Percentiles rank a stretch among this genome's conserved stretches.
Conservation (phyloP, 805 yeast genomes). For the Groenewaldozyma salmanticensis region DNA sequence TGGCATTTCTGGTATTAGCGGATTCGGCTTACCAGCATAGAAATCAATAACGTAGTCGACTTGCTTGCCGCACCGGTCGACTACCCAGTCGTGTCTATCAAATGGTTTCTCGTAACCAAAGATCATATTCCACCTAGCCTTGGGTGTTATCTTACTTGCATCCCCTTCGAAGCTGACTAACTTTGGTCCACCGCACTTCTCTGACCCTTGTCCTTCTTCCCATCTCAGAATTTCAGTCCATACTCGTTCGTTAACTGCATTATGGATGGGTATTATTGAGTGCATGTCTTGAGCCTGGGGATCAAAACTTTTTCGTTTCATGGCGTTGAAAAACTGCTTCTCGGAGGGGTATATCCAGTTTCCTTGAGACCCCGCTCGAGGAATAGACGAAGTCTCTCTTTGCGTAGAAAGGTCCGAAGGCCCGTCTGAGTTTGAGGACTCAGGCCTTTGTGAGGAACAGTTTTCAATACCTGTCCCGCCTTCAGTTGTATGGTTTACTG, state of each 20-base stretch:
- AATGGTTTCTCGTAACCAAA: slow-evolving; percentile 71
- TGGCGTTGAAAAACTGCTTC: slow-evolving; percentile 88
- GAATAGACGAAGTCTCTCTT: slow-evolving; percentile 72
- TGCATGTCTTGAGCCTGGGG: slow-evolving; percentile 79
- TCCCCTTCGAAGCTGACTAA: slow-evolving; percentile 86
- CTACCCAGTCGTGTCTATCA: slow-evolving; percentile 93
- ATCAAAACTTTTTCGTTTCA: slow-evolving; percentile 82
- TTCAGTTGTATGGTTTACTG: slow-evolving; percentile 59
- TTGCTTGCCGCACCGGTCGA: slow-evolving; percentile 72
- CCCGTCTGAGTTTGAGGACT: slow-evolving; percentile 3
- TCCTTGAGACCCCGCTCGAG: slow-evolving; percentile 53
- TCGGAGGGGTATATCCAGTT: slow-evolving; percentile 97
- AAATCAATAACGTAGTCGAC: slow-evolving; percentile 92
- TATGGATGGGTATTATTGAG: slow-evolving; percentile 88
- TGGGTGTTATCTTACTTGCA: slow-evolving; percentile 73
- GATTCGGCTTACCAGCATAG: slow-evolving; percentile 51
- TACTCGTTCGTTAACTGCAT: slow-evolving; percentile 85
- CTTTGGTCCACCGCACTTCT: slow-evolving; percentile 70
- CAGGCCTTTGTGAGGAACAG: slow-evolving; percentile 12
- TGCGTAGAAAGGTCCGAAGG: slow-evolving; percentile 47
- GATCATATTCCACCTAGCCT: slow-evolving; percentile 60
- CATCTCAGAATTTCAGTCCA: slow-evolving; percentile 78
- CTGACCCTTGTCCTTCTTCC: slow-evolving; percentile 42
- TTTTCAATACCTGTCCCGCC: slow-evolving; percentile 35
- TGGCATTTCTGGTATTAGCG: slow-evolving; percentile 37